phyloP scores from a whole-genome alignment of 495 filamentous ascomycete genomes.

The Penicillium canescens region DNA sequence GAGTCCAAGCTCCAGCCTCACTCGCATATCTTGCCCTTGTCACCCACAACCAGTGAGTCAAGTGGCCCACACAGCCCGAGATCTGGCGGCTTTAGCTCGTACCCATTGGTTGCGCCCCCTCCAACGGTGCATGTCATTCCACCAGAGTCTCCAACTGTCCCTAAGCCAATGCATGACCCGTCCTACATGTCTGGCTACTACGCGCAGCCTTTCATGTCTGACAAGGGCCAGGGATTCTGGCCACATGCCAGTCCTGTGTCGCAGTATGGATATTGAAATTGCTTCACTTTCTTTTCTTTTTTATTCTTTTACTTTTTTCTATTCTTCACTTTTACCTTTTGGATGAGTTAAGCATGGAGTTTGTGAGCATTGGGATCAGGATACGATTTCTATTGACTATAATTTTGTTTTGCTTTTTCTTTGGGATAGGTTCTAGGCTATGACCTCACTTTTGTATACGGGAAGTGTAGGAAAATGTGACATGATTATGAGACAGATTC shows the following conservation, averaged over 20 bases:
- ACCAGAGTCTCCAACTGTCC: slow-evolving; percentile 1
- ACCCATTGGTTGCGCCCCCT: slow-evolving; percentile 9
- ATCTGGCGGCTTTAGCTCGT: slow-evolving; percentile 9
- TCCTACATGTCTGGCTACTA: slow-evolving; percentile 17
- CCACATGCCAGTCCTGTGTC: slow-evolving; percentile 7
- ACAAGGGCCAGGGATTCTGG: slow-evolving; percentile 20
- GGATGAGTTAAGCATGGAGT: neutral
- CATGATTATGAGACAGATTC: neutral
- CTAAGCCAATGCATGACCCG: slow-evolving; percentile 14
- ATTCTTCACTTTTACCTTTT: neutral
- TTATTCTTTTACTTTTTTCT: neutral
- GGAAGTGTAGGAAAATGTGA: neutral
- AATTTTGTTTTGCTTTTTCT: neutral
- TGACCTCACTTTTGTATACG: neutral
- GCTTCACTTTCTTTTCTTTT: neutral
- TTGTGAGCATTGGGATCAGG: slow-evolving; percentile 3
- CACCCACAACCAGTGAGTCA: slow-evolving; percentile 24
- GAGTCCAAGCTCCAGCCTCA: neutral
- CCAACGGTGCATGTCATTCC: slow-evolving; percentile 7
- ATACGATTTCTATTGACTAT: neutral
- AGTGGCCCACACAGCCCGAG: slow-evolving; percentile 26
- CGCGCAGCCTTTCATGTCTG: slow-evolving; percentile 14
- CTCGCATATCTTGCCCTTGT: slow-evolving; percentile 13
- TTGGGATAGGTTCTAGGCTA: neutral
- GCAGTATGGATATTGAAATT: slow-evolving; percentile 21